Base-by-base conservation (phyloP, 768 basidiomycete species). In the Pleurotus tuoliensis region DNA sequence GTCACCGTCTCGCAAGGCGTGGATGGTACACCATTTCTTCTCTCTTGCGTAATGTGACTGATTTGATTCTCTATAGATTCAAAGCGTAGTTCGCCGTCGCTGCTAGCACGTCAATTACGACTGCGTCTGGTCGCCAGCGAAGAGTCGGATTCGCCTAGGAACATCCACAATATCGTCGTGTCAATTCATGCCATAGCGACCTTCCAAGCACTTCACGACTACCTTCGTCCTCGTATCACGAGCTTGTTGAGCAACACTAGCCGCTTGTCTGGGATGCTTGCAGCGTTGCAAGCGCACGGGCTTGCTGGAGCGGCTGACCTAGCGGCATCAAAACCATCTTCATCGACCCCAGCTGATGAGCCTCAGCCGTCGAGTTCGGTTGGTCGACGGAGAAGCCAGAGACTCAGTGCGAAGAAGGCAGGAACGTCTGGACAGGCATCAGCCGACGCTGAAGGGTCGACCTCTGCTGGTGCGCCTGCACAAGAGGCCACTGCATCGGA, bases 171-270 rank as follows among this genome's bases (percentile, higher is more conserved):
- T 62, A 91, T 98, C 65, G 92, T 94, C 39, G 92, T 98, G 18
- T 98, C 95, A 5, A 98, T 98, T 59, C 96, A 98, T 67, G 96
- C 95, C 5, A 97, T 98, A 59, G 96, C 97, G 1, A 98, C 94
- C 1, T 94, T 98, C 81, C 94, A 97, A 68, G 94, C 96, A 1
- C 80, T 98, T 27, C 92, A 97, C 65, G 95, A 97, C 69, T 99
- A 98, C 68, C 82, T 98, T 11, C 88, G 94, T 1, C 96, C 96
- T 22, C 83, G 93, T 3, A 87, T 97, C 30, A 77, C 92, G 5
- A 91, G 92, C 0, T 67, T 90, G 20, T 68, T 88, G 50, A 78
- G 80, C 7, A 75, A 80, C 56, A 77, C 79, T 25, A 84, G 84
- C 15, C 82, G 94, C 12, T 72, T 96, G 24, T 88, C 90, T 8